Evolutionary conservation across 768 basidiomycete species (phyloP), one percentile per base, ranked within the genome.

Genomic region (Amyloporia xantha): DNA sequence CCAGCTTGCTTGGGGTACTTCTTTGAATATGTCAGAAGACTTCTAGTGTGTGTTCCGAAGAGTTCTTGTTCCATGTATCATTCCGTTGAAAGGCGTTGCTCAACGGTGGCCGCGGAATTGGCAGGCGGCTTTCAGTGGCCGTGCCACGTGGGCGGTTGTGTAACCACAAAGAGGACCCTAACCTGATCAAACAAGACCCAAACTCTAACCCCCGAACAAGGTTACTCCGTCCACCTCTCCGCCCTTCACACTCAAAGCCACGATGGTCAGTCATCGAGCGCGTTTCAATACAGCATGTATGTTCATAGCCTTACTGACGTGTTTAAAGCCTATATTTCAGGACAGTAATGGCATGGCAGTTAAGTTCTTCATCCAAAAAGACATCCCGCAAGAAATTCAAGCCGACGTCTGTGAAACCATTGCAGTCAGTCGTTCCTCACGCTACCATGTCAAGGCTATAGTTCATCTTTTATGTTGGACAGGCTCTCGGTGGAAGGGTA

Each of bases 281-380:
- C 25, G 47, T 44, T 20, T n/a, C 26, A 3, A 17, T n/a, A 7
- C 15, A 7, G 9, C 30, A 7, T 33, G 15, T 15, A 33, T 7
- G 7, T 33, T 15, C 15, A 15, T 33, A 15, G 30, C 7, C 30
- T 33, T 33, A 15, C 30, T 33, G 7, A 15, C 15, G 30, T 33
- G 30, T 26, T 24, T 39, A 23, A 48, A 86, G 84, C 79, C 81
- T 41, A 79, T 88, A 50, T 89, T 89, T 49, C 84, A 86, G 62
- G 86, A 86, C 56, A 63, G 57, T 53, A 78, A 75, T 58, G 81
- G 81, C 33, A 64, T 85, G 44, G 76, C 85, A 2, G 67, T 87
- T 72, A 91, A 90, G 60, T 91, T 91, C 61, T 91, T 90, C 63
- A 77, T 91, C 17, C 87, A 90, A 60, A 87, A 86, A 59, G 86